Conservation (phyloP, 148 eudicot species). For the Heliosperma pusillum region DNA sequence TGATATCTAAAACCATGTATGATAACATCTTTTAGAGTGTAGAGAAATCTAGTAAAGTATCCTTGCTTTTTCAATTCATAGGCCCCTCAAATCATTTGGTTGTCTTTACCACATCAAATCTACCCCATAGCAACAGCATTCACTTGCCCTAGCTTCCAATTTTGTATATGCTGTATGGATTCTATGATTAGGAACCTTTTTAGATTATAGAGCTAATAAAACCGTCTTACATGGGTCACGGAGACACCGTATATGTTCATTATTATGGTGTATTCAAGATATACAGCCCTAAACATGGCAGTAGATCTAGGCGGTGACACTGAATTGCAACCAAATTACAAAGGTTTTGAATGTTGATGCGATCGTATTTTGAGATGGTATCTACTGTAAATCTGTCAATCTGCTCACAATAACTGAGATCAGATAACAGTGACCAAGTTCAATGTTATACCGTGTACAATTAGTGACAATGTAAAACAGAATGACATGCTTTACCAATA, state of each 20-base stretch:
- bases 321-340: too few relatives aligned
- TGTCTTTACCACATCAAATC: not conserved
- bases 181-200: not conserved
- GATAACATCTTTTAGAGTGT: not conserved
- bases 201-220: not conserved
- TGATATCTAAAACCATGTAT: not conserved
- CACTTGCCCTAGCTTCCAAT: not conserved
- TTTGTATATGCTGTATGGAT: not conserved
- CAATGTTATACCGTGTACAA: too few relatives aligned
- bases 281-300: too few relatives aligned
- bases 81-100: constrained; percentile 14
- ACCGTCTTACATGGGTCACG: not conserved
- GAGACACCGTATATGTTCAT: not conserved
- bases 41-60: not conserved
- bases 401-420: too few relatives aligned
- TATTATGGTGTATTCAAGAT: not conserved
- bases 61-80: not conserved
- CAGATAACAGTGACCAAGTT: not conserved
- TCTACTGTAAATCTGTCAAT: too few relatives aligned
- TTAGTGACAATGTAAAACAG: not conserved
- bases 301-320: too few relatives aligned
- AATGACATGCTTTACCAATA: constrained; percentile 9
- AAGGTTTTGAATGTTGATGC: not conserved
- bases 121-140: constrained; percentile 3
- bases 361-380: not conserved